Conservation (phyloP, 1,284 basidiomycete genomes). For the Tremellales sp. region DNA sequence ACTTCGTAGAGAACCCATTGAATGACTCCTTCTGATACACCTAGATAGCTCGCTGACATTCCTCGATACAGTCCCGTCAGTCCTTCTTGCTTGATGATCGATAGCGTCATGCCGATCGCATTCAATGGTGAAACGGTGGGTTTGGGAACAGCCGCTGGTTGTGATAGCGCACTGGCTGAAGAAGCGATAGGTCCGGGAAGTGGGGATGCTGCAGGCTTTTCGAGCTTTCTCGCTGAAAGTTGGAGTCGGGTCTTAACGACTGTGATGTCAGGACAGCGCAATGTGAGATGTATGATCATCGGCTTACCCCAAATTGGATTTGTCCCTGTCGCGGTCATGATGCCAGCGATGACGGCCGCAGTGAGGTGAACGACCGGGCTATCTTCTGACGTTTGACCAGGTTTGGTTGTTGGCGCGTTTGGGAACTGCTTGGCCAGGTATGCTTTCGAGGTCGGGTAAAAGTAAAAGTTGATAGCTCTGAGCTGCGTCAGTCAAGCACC, state of each 20-base stretch:
- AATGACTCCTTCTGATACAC: conserved; percentile 94
- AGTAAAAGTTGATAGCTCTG: conserved; percentile 90
- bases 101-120: conserved; percentile 55
- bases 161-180: conserved; percentile 21
- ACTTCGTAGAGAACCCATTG: conserved; percentile 95
- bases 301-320: conserved; percentile 82
- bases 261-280: conserved; percentile 3
- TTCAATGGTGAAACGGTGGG: conserved; percentile 15
- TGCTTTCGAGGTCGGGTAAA: conserved; percentile 95
- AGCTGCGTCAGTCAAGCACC: conserved; percentile 2
- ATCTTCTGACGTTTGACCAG: conserved; percentile 61
- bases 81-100: conserved; percentile 78
- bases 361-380: conserved; percentile 78
- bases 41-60: conserved; percentile 88
- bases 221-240: conserved; percentile 44
- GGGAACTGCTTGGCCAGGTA: conserved; percentile 74
- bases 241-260: conserved; percentile 96
- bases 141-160: conserved; percentile 10
- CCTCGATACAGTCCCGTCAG: conserved; percentile 90
- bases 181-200: conserved; percentile 28
- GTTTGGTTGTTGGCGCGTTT: conserved; percentile 52
- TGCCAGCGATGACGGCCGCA: conserved; percentile 77
- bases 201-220: conserved; percentile 5
- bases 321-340: conserved; percentile 82
- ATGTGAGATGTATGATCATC: not conserved